These are phyloP conservation scores for Annulohypoxylon moriforme DNA, from an alignment of 495 filamentous ascomycete genomes.

Conservation along the genomic window DNA sequence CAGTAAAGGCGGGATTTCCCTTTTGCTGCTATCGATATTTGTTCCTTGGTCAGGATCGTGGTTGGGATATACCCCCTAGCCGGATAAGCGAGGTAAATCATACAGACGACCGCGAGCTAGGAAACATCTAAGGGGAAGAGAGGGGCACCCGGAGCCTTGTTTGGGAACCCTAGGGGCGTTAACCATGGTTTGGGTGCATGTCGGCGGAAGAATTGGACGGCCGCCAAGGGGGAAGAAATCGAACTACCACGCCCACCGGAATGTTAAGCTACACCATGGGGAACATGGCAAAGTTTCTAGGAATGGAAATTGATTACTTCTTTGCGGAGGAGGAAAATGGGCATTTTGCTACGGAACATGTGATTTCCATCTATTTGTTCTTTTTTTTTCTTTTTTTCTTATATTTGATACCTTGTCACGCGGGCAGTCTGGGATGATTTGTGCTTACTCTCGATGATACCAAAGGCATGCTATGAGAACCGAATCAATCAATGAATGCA, in stretches of 20 bases:
- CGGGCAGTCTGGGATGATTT: conserved; percentile 39
- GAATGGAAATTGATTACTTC: conserved; percentile 41
- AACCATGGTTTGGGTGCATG: conserved; percentile 14
- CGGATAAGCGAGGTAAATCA: conserved; percentile 17
- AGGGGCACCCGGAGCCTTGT: conserved; percentile 14
- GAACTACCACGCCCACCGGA: conserved; percentile 37
- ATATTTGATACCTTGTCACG: conserved; percentile 45
- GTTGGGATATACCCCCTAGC: conserved; percentile 18
- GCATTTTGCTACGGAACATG: conserved; percentile 19
- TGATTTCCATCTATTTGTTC: conserved; percentile 42
- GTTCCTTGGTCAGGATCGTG: conserved; percentile 27
- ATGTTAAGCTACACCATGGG: conserved; percentile 17
- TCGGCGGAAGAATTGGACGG: conserved; percentile 26
- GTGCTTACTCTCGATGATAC: conserved; percentile 45
- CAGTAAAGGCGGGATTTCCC: conserved; percentile 20
- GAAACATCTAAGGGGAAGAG: conserved; percentile 2
- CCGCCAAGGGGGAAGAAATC: conserved; percentile 20
- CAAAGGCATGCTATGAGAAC: conserved; percentile 40
- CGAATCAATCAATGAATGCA: conserved; percentile 42
- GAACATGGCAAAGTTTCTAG: conserved; percentile 24
- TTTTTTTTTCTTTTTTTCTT: not conserved
- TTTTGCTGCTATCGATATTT: conserved; percentile 17
- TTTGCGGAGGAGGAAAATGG: conserved; percentile 25
- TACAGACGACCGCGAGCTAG: conserved; percentile 17
- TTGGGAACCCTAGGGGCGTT: conserved; percentile 4